Base-by-base conservation (phyloP, 495 filamentous ascomycete species). In the Aspergillus conjunctus region DNA sequence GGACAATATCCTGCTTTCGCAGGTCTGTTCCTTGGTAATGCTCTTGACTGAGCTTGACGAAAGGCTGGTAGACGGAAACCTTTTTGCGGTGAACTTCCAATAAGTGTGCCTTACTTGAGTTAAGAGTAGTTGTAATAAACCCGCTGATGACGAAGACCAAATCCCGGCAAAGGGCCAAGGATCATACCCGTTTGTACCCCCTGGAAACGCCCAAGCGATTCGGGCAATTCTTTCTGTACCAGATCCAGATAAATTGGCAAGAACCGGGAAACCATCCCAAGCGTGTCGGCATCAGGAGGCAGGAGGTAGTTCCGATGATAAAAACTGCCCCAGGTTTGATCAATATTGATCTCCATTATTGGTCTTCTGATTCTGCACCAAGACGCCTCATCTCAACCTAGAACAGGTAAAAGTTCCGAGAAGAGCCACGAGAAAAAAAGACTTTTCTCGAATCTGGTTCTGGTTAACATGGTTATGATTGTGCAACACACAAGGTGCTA, bases 401-500 rank as follows among this genome's bases (percentile, higher is more conserved):
- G 44, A 17, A 3, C 10, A 48, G 44, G 17, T 18, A 20, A 48
- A 48, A 18, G 4, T 14, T 10, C 44, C n/a, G 44, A 20, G 17
- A 17, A 21, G 5, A 20, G 17, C 15, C 2, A 41, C 37, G 5
- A 2, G 26, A 26, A 41, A 41, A 14, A n/a, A 41, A 48, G n/a
- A 48, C n/a, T 18, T 48, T 48, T 48, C 44, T 48, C 44, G 44
- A 21, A 48, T 18, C 21, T 48, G 44, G 18, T 18, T 18, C 10
- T 18, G 18, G 18, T 48, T 4, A 48, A 21, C n/a, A 17, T 48
- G n/a, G 44, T n/a, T 12, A 22, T 48, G 20, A 21, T 18, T 21
- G 44, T 48, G 44, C n/a, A 48, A 22, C 11, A 17, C 21, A 17
- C 44, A 48, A 22, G 44, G 44, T 48, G 44, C 44, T 48, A 48